Evolutionary conservation across 345 rosid genomes (phyloP), one percentile per base, ranked within the genome.

Genomic region (Angophora floribunda): DNA sequence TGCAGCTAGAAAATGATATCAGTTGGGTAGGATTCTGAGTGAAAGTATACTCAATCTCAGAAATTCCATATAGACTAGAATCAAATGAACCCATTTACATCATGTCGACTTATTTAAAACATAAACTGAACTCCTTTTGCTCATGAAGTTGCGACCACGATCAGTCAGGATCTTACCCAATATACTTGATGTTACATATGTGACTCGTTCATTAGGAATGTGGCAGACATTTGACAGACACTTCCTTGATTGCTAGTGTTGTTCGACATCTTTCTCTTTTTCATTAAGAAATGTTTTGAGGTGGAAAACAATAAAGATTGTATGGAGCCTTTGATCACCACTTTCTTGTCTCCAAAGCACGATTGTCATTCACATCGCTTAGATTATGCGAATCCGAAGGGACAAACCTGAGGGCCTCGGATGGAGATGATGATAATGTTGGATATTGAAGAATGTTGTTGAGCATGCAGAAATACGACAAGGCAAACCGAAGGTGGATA

Each of bases 401-500:
- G 61, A 30, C 14, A 15, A 30, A 52, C 53, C 49, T 41, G 84
- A 75, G 84, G 82, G 84, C 84, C 49, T 75, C 6, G 49, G 84
- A 75, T 41, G 84, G 26, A 21, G 84, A 75, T 52, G 53, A 32
- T 52, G 87, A 85, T 51, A 85, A 85, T 85, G 47, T 30, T 51
- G 26, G 61, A 55, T 51, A 36, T 52, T n/a, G 52, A 52, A 85
- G 47, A 28, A 51, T 52, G 87, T 32, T 51, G 44, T 36, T 49
- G 47, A 59, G 45, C 49, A 14, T 30, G 75, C 50, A 36, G 50
- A 44, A 86, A 49, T 32, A 57, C 49, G 87, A 55, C 87, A 86
- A 86, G 87, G 59, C 30, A 53, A 89, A 88, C 89, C 86, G 57
- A 88, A 91, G 88, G 63, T 24, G 61, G 87, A 90, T 87, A 88